Conservation (phyloP, 2,329 filamentous ascomycete genomes). For the Colletotrichum eleusines region DNA sequence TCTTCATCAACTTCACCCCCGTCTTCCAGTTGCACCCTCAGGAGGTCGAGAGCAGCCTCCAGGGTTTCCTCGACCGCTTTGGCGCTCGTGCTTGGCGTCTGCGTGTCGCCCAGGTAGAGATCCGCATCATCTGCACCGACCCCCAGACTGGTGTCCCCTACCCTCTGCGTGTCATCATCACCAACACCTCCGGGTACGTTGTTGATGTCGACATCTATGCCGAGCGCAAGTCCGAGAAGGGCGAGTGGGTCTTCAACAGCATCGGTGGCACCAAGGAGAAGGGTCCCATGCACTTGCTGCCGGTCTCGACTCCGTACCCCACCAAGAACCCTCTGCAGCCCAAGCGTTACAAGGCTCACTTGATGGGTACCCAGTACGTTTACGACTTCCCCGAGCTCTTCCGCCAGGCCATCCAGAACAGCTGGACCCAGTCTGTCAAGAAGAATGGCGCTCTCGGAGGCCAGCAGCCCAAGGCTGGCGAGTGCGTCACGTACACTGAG, state of each 20-base stretch:
- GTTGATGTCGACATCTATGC: conserved; percentile 98
- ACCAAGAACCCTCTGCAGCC: conserved; percentile 99
- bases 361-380: conserved; percentile 99
- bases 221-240: conserved; percentile 97
- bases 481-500: conserved; percentile 94
- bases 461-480: conserved; percentile 85
- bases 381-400: conserved; percentile 99
- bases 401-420: conserved; percentile 97
- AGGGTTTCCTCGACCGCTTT: conserved; percentile 96
- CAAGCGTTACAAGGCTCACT: conserved; percentile 98
- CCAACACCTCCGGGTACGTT: conserved; percentile 97
- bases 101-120: conserved; percentile 96
- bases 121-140: conserved; percentile 98
- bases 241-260: conserved; percentile 98
- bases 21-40: conserved; percentile 92
- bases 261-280: conserved; percentile 96
- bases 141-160: conserved; percentile 85
- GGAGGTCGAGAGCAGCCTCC: conserved; percentile 92
- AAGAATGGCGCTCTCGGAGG: conserved; percentile 80
- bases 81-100: conserved; percentile 95
- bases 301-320: conserved; percentile 91
- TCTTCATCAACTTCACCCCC: conserved; percentile 99
- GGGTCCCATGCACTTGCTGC: conserved; percentile 92
- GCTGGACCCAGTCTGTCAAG: conserved; percentile 82
- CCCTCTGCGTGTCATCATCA: conserved; percentile 95